Conservation (phyloP, 1,139 yeast genomes). For the Yamadazyma buinensis region DNA sequence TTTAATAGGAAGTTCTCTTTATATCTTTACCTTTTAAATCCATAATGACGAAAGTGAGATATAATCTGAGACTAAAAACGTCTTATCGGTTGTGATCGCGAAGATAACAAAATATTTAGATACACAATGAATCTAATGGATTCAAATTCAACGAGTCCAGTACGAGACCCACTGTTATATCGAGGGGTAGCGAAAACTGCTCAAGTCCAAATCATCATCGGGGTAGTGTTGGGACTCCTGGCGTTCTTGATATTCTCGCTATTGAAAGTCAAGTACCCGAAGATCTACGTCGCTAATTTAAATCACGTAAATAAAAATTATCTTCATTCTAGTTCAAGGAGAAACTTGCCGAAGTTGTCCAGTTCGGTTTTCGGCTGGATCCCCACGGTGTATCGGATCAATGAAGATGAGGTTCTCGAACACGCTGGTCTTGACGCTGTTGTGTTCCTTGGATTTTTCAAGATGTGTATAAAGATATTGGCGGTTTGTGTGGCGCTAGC, state of each 20-base stretch:
- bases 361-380: slow-evolving; percentile 75
- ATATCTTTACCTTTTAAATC: no score
- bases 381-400: slow-evolving; percentile 55
- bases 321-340: slow-evolving; percentile 41
- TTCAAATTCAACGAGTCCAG: no score
- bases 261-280: slow-evolving; percentile 63
- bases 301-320: slow-evolving; percentile 38
- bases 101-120: no score
- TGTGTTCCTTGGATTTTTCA: slow-evolving; percentile 74
- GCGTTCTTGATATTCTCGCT: slow-evolving; percentile 66
- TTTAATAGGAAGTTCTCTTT: no score
- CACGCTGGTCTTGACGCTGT: slow-evolving; percentile 94
- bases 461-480: slow-evolving; percentile 66
- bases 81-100: no score
- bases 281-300: slow-evolving; percentile 62
- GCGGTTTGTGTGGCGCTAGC: slow-evolving; percentile 60
- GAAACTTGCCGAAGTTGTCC: slow-evolving; percentile 36
- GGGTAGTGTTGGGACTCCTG: slow-evolving; percentile 56
- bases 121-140: no score
- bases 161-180: slow-evolving; percentile 15
- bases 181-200: slow-evolving; percentile 36
- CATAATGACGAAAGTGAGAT: no score
- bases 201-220: slow-evolving; percentile 55
- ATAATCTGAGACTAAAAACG: no score
- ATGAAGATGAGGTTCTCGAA: slow-evolving; percentile 75